Evolutionary conservation across 805 yeast genomes (phyloP).

Genomic region (Limtongia smithiae): DNA sequence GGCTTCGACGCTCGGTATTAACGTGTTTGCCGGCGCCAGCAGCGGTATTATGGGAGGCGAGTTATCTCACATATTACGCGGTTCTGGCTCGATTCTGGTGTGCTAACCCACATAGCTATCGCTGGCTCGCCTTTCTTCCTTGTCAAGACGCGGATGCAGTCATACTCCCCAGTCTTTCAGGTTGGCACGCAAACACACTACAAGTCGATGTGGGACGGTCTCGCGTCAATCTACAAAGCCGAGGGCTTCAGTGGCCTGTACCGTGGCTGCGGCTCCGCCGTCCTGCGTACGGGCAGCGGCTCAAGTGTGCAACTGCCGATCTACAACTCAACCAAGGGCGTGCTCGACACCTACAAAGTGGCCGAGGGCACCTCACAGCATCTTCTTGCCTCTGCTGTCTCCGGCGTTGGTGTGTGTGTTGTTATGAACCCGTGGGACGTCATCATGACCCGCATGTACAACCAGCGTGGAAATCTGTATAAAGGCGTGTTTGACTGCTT

Average conservation of each 20-base stretch:
- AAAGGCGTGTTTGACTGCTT: constrained; percentile 87
- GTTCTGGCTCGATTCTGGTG: not conserved
- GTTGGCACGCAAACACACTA: constrained; percentile 95
- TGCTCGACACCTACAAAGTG: constrained; percentile 52
- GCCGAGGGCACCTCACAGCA: constrained; percentile 67
- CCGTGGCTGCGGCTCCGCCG: constrained; percentile 93
- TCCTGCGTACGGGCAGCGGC: constrained; percentile 90
- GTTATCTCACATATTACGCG: not conserved
- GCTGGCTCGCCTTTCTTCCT: constrained; percentile 85
- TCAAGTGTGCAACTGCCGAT: constrained; percentile 93
- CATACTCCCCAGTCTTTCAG: constrained; percentile 63
- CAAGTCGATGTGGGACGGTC: constrained; percentile 63
- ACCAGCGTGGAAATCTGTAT: constrained; percentile 75
- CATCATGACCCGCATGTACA: constrained; percentile 87
- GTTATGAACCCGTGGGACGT: constrained; percentile 99
- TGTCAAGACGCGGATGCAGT: constrained; percentile 95
- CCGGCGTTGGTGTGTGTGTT: constrained; percentile 89
- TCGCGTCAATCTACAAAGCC: constrained; percentile 53
- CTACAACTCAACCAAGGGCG: constrained; percentile 71
- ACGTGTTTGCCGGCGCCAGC: constrained; percentile 70
- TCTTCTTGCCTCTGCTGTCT: constrained; percentile 64
- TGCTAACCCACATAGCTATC: constrained; percentile 10
- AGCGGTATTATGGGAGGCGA: constrained; percentile 56
- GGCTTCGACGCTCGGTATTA: constrained; percentile 46
- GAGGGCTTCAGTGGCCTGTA: constrained; percentile 80